phyloP scores from a whole-genome alignment of 2,329 filamentous ascomycete species.

The Aureobasidium sp. region DNA sequence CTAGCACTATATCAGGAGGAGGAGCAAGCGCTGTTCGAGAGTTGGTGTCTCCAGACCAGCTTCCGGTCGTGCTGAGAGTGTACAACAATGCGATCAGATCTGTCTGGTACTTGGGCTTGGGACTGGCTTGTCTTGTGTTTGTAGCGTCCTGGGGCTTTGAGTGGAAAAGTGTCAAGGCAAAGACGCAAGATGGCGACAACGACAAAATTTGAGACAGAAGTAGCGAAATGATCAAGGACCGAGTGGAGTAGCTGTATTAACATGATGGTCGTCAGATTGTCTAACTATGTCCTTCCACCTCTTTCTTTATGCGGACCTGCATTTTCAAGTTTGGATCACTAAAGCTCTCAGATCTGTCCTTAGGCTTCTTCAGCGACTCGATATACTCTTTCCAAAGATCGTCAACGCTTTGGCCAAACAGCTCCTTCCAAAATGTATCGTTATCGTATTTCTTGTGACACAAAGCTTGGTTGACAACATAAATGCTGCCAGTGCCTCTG shows the following conservation, averaged over 20 bases:
- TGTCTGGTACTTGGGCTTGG: slow-evolving; percentile 49
- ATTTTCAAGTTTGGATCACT: slow-evolving; percentile 14
- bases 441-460: slow-evolving; percentile 56
- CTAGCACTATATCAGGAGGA: slow-evolving; percentile 28
- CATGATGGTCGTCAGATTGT: background rate
- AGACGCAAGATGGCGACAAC: background rate
- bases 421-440: slow-evolving; percentile 56
- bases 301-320: slow-evolving; percentile 4
- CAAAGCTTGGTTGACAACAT: slow-evolving; percentile 59
- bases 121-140: slow-evolving; percentile 43
- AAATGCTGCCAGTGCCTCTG: slow-evolving; percentile 42
- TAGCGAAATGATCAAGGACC: too few species aligned
- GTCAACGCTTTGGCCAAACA: slow-evolving; percentile 58
- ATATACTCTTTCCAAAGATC: slow-evolving; percentile 70
- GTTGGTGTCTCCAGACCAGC: slow-evolving; percentile 39
- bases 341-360: slow-evolving; percentile 11
- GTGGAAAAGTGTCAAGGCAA: slow-evolving; percentile 46
- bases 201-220: background rate
- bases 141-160: slow-evolving; percentile 46
- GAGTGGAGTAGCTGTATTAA: background rate
- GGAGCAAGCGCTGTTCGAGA: slow-evolving; percentile 49
- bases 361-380: slow-evolving; percentile 33
- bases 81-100: slow-evolving; percentile 53
- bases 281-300: background rate
- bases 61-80: slow-evolving; percentile 45